phyloP scores from a whole-genome alignment of 1,139 yeast genomes.

The Pichia terricola region DNA sequence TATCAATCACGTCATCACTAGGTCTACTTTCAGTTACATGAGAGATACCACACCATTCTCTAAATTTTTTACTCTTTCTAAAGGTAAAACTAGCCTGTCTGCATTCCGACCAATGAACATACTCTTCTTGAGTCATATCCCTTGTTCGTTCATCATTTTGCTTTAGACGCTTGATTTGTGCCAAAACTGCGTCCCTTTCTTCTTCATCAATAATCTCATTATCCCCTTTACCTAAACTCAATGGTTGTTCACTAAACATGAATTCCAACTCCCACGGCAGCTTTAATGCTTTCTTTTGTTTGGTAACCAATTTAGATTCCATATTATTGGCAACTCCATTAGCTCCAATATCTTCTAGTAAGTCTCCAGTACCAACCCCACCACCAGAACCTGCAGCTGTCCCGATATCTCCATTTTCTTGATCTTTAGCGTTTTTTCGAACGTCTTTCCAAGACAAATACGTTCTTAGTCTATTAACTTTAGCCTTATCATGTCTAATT shows the following conservation, averaged over 20 bases:
- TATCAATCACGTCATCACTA: conserved; percentile 93
- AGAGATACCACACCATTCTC: conserved; percentile 93
- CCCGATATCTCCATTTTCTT: conserved; percentile 67
- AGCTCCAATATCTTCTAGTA: conserved; percentile 41
- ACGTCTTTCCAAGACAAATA: conserved; percentile 97
- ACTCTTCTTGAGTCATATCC: conserved; percentile 92
- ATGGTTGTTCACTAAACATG: conserved; percentile 85
- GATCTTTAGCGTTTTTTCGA: conserved; percentile 93
- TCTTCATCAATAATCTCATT: conserved; percentile 72
- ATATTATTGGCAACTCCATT: conserved; percentile 43
- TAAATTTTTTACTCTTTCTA: conserved; percentile 80
- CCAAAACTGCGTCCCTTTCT: conserved; percentile 81
- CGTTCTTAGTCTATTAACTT: conserved; percentile 82
- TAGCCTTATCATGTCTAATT: conserved; percentile 89
- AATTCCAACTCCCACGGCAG: conserved; percentile 94
- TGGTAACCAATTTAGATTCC: conserved; percentile 38
- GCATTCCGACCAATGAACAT: conserved; percentile 98
- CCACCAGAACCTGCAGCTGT: conserved; percentile 44
- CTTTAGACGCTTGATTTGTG: conserved; percentile 77
- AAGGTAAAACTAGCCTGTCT: conserved; percentile 96
- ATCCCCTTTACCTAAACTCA: conserved; percentile 45
- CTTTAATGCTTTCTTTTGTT: conserved; percentile 70
- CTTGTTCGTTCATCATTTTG: conserved; percentile 91
- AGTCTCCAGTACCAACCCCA: conserved; percentile 42
- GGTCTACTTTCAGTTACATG: conserved; percentile 85